These are phyloP conservation scores for Fusarium bulbicola DNA, from an alignment of 2,329 filamentous ascomycete species.

Conservation along the genomic window DNA sequence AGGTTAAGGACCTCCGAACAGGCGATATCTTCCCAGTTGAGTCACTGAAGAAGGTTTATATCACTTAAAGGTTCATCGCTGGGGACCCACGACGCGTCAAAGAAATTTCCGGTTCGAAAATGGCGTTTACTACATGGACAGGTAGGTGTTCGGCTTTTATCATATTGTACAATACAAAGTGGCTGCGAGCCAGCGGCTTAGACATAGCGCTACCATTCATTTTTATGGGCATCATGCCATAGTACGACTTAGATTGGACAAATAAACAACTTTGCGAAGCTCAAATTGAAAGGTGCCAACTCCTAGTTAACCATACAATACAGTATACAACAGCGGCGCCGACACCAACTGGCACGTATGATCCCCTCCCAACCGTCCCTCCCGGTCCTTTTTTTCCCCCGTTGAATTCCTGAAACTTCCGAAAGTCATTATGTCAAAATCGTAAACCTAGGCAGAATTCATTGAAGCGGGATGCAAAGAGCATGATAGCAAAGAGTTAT, in stretches of 20 bases:
- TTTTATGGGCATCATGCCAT: background rate
- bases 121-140: background rate
- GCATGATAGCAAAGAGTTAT: background rate
- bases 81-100: background rate
- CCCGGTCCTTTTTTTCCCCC: constrained; percentile 1
- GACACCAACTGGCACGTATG: constrained; percentile 27
- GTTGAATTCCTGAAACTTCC: constrained; percentile 18
- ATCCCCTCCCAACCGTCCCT: constrained; percentile 16
- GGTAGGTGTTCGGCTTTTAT: background rate
- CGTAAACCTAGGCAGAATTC: constrained; percentile 2
- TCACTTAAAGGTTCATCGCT: constrained; percentile 64
- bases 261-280: constrained; percentile 3
- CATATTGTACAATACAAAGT: constrained; percentile 6
- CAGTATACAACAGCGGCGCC: constrained; percentile 35
- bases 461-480: background rate
- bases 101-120: background rate
- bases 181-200: background rate
- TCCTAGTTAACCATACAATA: constrained; percentile 38
- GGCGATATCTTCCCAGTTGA: constrained; percentile 71
- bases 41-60: constrained; percentile 86
- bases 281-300: constrained; percentile 32
- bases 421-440: constrained; percentile 20
- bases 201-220: background rate
- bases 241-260: background rate
- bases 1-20: constrained; percentile 81